Conservation (phyloP, 192 early-diverging fungal genomes). For the Piromyces finnis region DNA sequence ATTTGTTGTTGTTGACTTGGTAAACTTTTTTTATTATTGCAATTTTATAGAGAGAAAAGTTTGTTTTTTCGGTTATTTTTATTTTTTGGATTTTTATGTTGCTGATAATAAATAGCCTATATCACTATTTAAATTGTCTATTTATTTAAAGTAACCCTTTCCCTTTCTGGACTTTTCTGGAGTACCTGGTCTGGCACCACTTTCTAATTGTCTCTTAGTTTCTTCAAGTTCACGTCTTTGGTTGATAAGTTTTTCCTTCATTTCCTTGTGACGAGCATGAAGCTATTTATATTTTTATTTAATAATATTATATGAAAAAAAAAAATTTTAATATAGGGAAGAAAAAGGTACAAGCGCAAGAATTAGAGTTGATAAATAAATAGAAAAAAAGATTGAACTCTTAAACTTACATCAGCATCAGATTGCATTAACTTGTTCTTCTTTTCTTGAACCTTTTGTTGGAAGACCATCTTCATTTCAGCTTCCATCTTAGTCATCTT, state of each 20-base stretch:
- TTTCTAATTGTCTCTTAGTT: not conserved
- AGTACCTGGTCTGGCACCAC: not conserved
- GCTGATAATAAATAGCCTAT: too few species aligned
- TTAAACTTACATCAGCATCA: conserved; percentile 60
- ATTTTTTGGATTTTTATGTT: too few species aligned
- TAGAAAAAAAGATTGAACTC: too few species aligned
- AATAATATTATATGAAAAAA: too few species aligned
- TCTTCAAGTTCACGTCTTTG: not conserved
- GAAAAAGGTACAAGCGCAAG: too few species aligned
- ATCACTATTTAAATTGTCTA: not conserved
- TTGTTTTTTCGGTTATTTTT: too few species aligned
- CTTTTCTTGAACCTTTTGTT: conserved; percentile 97
- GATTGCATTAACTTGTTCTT: conserved; percentile 93
- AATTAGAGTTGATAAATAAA: too few species aligned
- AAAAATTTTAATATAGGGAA: too few species aligned
- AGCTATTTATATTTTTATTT: not conserved
- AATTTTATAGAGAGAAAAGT: too few species aligned
- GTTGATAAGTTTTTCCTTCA: not conserved
- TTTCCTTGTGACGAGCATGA: not conserved
- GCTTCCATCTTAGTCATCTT: conserved; percentile 97
- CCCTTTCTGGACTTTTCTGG: not conserved
- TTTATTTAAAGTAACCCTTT: not conserved
- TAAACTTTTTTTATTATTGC: too few species aligned
- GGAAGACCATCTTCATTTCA: conserved; percentile 98
- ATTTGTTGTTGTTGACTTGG: too few species aligned